Evolutionary conservation across 225 moss, liverwort and hornwort species (phyloP).

Genomic region (Asterella californica): DNA sequence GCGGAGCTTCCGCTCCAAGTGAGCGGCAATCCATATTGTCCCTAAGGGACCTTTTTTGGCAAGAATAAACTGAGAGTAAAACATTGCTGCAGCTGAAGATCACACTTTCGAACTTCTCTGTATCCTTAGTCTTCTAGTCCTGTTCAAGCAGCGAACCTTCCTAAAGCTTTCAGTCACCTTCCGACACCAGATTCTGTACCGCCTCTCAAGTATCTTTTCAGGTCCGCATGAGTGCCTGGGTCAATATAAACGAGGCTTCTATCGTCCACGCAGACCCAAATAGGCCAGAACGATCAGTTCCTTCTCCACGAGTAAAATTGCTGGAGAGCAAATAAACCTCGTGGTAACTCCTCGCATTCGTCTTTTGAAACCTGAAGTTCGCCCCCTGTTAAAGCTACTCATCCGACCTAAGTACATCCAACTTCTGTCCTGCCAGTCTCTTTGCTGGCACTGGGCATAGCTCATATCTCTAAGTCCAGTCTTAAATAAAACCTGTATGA

Average conservation of each 20-base stretch:
- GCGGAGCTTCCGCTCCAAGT: conserved; percentile 98
- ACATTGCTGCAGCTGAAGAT: conserved; percentile 54
- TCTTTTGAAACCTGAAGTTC: not conserved
- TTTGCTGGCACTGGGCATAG: not conserved
- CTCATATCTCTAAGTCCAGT: conserved; percentile 1
- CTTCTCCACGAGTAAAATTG: not conserved
- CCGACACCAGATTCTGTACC: not conserved
- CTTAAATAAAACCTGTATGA: not conserved
- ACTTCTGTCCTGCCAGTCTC: not conserved
- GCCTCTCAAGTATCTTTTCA: not conserved
- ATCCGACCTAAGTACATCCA: not conserved
- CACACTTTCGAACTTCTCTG: not conserved
- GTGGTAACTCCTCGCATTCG: not conserved
- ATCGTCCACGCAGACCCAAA: not conserved
- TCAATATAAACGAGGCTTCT: not conserved
- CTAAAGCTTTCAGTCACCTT: not conserved
- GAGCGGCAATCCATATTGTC: conserved; percentile 99
- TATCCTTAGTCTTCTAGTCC: not conserved
- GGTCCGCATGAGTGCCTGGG: too few species aligned
- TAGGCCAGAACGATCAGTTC: not conserved
- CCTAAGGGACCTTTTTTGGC: conserved; percentile 99
- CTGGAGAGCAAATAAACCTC: not conserved
- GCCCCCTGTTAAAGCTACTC: not conserved
- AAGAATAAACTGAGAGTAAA: conserved; percentile 98
- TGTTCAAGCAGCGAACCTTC: not conserved